Evolutionary conservation across 2,329 filamentous ascomycete species (phyloP).

Genomic region (Bipolaris bicolor): DNA sequence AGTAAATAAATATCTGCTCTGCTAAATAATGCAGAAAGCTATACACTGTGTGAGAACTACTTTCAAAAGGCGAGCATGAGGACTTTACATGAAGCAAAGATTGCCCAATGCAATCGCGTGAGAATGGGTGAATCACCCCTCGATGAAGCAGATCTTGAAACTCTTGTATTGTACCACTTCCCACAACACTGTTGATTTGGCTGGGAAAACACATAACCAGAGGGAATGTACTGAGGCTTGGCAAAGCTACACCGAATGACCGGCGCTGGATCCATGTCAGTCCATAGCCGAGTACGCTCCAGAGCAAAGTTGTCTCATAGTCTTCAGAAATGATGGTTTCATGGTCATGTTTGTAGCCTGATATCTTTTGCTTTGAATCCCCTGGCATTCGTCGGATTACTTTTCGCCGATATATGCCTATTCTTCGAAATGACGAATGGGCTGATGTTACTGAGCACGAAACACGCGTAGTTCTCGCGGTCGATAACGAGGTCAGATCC

Average conservation of each 20-base stretch:
- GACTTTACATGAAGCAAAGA: slow-evolving; percentile 1
- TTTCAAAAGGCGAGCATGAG: not conserved
- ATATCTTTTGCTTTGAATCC: not conserved
- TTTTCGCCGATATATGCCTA: not conserved
- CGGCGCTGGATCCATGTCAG: not conserved
- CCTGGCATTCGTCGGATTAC: not conserved
- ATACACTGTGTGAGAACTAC: not conserved
- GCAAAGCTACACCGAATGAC: not conserved
- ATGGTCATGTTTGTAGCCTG: not conserved
- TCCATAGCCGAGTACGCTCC: not conserved
- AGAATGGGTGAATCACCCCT: not conserved
- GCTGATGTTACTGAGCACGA: not conserved
- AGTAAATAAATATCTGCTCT: not conserved
- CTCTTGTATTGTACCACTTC: not conserved
- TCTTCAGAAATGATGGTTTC: not conserved
- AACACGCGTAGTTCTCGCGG: not conserved
- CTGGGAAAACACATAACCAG: too few species aligned
- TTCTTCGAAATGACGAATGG: not conserved
- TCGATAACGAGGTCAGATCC: not conserved
- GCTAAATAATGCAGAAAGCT: not conserved
- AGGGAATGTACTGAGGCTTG: not conserved
- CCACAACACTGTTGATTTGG: too few species aligned
- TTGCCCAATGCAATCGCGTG: not conserved
- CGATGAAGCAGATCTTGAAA: not conserved
- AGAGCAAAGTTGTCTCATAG: not conserved